A percentile compares a stretch with the other conserved stretches of the same genome.
Evolutionary conservation across 805 yeast genomes (phyloP).

Genomic region (Yarrowia sp.): DNA sequence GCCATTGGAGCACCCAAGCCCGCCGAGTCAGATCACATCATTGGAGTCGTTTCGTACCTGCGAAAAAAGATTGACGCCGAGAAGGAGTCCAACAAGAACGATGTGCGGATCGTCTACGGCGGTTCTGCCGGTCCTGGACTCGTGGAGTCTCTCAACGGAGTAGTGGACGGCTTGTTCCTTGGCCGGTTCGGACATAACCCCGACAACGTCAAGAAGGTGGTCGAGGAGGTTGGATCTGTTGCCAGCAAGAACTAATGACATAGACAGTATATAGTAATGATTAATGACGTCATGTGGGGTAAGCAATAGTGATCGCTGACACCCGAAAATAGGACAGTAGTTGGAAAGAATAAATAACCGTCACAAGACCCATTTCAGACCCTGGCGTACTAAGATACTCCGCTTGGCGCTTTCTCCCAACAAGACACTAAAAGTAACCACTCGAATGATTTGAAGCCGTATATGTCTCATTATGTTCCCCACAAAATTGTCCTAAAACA

Average conservation of each 20-base stretch:
- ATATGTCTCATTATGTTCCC: too few relatives aligned
- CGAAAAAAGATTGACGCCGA: conserved; percentile 1
- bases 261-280: background rate
- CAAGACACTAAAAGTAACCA: too few relatives aligned
- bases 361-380: too few relatives aligned
- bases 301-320: too few relatives aligned
- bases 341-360: too few relatives aligned
- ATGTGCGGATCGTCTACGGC: conserved; percentile 33
- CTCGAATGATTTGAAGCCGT: too few relatives aligned
- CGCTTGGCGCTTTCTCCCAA: too few relatives aligned
- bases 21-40: conserved; percentile 32
- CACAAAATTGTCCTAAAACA: too few relatives aligned
- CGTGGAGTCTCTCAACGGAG: conserved; percentile 28
- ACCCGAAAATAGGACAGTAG: too few relatives aligned
- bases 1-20: conserved; percentile 37
- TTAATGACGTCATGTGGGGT: background rate
- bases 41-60: conserved; percentile 28
- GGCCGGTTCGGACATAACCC: conserved; percentile 36
- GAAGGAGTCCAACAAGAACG: conserved; percentile 28
- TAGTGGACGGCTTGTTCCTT: conserved; percentile 35
- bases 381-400: too few relatives aligned
- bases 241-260: background rate
- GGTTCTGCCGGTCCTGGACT: conserved; percentile 36
- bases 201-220: conserved; percentile 31
- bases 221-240: conserved; percentile 28